Percentiles rank a stretch among this genome's conserved stretches.
These are phyloP conservation scores for Lunasporangiospora selenospora DNA, from an alignment of 192 early-diverging fungal genomes.

Conservation along the genomic window DNA sequence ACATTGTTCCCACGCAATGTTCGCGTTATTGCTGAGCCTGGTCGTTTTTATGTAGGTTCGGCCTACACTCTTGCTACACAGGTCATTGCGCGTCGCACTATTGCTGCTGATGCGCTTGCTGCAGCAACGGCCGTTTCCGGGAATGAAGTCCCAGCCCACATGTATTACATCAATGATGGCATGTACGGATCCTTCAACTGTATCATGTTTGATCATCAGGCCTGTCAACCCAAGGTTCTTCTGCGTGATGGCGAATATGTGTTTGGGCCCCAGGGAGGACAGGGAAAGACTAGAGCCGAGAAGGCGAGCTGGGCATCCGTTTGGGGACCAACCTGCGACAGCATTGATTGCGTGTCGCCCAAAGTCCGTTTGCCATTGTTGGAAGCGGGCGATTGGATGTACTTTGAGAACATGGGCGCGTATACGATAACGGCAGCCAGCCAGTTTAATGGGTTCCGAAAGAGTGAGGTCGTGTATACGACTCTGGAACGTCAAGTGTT, in stretches of 20 bases:
- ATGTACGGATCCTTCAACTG: slow-evolving; percentile 99
- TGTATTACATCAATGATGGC: slow-evolving; percentile 98
- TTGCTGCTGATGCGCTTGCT: background rate
- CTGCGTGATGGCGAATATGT: slow-evolving; percentile 45
- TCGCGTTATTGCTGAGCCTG: slow-evolving; percentile 97
- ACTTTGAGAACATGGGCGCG: slow-evolving; percentile 96
- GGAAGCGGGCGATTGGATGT: slow-evolving; percentile 95
- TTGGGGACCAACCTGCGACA: slow-evolving; percentile 99
- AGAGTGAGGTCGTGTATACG: slow-evolving; percentile 86
- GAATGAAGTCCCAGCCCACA: slow-evolving; percentile 17
- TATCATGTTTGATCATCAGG: slow-evolving; percentile 95
- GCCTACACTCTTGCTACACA: slow-evolving; percentile 96
- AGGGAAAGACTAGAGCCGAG: slow-evolving; percentile 15
- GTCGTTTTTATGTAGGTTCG: slow-evolving; percentile 93
- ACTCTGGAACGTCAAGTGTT: slow-evolving; percentile 61
- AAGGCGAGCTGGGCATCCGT: slow-evolving; percentile 70
- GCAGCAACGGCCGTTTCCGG: background rate
- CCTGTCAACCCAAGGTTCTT: slow-evolving; percentile 75
- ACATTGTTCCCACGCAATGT: slow-evolving; percentile 80
- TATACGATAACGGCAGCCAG: slow-evolving; percentile 93
- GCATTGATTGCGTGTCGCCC: slow-evolving; percentile 90
- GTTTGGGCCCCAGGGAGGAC: slow-evolving; percentile 1
- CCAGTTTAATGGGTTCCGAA: slow-evolving; percentile 90
- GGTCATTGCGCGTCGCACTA: slow-evolving; percentile 87
- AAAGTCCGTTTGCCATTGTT: slow-evolving; percentile 77